Conservation (phyloP, 345 rosid species). For the Kernera saxatilis region DNA sequence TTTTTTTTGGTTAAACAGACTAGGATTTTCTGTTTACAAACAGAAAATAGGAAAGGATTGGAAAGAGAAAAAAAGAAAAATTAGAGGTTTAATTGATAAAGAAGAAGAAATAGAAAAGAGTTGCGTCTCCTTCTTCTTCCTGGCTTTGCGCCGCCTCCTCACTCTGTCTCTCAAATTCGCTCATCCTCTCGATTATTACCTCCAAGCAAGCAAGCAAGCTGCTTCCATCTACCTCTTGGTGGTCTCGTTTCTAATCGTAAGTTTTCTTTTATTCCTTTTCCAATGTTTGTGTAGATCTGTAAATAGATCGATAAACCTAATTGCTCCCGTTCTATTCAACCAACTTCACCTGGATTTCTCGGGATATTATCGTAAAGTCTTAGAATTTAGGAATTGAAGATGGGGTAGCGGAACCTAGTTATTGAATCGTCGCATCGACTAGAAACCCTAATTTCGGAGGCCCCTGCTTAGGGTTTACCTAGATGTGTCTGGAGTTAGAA, state of each 20-base stretch:
- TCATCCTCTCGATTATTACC: neutral
- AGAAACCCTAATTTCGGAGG: conserved; percentile 14
- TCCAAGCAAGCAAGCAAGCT: neutral
- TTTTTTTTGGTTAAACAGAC: too few relatives aligned
- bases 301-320: neutral
- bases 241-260: neutral
- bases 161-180: neutral
- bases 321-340: neutral
- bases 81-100: too few relatives aligned
- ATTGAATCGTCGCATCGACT: neutral
- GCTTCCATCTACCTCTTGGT: neutral
- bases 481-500: neutral
- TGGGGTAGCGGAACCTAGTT: neutral
- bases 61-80: too few relatives aligned
- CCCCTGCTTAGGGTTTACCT: neutral
- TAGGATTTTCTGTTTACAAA: too few relatives aligned
- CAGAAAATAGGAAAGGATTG: too few relatives aligned
- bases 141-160: conserved; percentile 7
- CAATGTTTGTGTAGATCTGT: conserved; percentile 11
- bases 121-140: neutral
- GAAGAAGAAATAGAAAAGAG: neutral
- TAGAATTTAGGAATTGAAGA: neutral
- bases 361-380: neutral
- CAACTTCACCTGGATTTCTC: neutral
- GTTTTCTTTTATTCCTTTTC: neutral